Base-by-base conservation (phyloP, 305 asterid species). In the Vinca major region DNA sequence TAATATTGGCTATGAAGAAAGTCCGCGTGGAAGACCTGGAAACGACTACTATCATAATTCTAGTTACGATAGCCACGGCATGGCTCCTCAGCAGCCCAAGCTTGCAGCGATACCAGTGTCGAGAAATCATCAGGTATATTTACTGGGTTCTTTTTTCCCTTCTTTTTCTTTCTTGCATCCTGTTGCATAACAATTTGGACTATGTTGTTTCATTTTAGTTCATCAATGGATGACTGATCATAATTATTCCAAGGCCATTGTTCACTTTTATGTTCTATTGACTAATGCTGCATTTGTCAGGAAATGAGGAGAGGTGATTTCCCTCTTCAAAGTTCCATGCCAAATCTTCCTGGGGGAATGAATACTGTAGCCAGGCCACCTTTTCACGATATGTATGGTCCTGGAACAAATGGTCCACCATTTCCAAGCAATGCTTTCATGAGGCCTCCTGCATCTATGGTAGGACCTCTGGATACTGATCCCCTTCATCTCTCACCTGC, bases 21-120 rank as follows among this genome's bases (percentile, higher is more conserved):
- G 77, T 72, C 83, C 88, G 70, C 71, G n/a, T 57, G 89, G 86
- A 73, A 85, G 89, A 74, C 77, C 83, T 76, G 89, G 82, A 71
- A 89, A 81, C 77, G 96, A 87, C 36, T 85, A 74, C 75, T 82
- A 77, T 63, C 74, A 73, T 63, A 85, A 76, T 65, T 67, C 83
- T 71, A 66, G 80, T 71, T 82, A 79, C 70, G 96, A 86, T 66
- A 83, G 77, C 52, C 87, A 69, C 70, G 78, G 66, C 33, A 80
- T 73, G 77, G 80, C 86, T 70, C 74, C 70, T 62, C 96, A 81
- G 69, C 85, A 71, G 50, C 99, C 95, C 75, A 93, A 89, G 86
- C 92, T 91, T 77, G 89, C 97, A n/a, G 84, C 91, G 56, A 66
- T 93, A 53, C 97, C 97, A 9, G 66, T 80, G 76, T 71, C 86